Evolutionary conservation across 2,329 filamentous ascomycete species (phyloP).

Genomic region (Sporothrix schenckii): DNA sequence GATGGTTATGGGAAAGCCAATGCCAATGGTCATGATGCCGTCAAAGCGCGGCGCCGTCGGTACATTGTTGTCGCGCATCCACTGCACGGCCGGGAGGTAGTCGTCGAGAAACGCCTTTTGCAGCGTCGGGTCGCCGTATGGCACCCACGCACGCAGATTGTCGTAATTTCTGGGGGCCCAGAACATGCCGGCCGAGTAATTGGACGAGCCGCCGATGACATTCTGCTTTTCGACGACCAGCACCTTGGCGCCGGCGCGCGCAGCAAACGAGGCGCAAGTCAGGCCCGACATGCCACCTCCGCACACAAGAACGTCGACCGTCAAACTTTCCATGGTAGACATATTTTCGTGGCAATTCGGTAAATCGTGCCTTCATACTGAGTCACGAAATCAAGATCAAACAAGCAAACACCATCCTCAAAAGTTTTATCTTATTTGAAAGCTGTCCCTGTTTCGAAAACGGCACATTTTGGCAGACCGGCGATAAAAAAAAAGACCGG

Average conservation of each 20-base stretch:
- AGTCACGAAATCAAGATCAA: too few species aligned
- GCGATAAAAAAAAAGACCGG: background rate
- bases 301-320: conserved; percentile 21
- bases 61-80: conserved; percentile 13
- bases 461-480: background rate
- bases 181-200: conserved; percentile 24
- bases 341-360: background rate
- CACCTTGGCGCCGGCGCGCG: background rate
- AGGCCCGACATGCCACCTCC: conserved; percentile 20
- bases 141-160: conserved; percentile 14
- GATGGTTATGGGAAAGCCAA: conserved; percentile 20
- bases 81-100: conserved; percentile 6
- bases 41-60: conserved; percentile 2
- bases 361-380: too few species aligned
- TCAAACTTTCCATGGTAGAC: background rate
- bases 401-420: background rate
- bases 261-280: background rate
- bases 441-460: background rate
- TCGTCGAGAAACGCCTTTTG: conserved; percentile 17
- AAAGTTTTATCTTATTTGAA: background rate
- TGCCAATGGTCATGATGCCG: conserved; percentile 25
- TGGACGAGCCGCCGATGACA: conserved; percentile 8
- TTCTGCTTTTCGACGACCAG: conserved; percentile 13
- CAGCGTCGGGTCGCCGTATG: background rate
- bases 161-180: conserved; percentile 20